Percentiles rank a stretch among this genome's conserved stretches.
phyloP scores from a whole-genome alignment of 805 yeast genomes.

The Metahyphopichia silvanorum region DNA sequence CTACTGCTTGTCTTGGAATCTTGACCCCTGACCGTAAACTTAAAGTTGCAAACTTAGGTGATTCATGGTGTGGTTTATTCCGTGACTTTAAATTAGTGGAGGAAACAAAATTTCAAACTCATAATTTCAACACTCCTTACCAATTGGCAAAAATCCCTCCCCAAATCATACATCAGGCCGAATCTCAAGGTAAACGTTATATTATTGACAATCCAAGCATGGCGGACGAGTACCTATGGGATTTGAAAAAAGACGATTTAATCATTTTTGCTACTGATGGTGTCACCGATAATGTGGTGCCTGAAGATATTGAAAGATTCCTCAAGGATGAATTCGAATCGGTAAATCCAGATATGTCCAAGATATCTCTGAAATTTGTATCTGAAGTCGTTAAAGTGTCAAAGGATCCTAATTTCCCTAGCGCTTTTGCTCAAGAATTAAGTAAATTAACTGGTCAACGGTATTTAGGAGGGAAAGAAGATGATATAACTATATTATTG shows the following conservation, averaged over 20 bases:
- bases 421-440: slow-evolving; percentile 83
- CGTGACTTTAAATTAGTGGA: slow-evolving; percentile 58
- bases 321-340: slow-evolving; percentile 52
- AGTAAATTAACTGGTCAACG: slow-evolving; percentile 61
- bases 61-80: slow-evolving; percentile 90
- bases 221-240: slow-evolving; percentile 65
- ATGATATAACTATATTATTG: slow-evolving; percentile 84
- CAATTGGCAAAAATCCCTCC: slow-evolving; percentile 85
- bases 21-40: slow-evolving; percentile 55
- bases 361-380: slow-evolving; percentile 56
- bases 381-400: slow-evolving; percentile 65
- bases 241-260: slow-evolving; percentile 68
- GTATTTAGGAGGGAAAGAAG: slow-evolving; percentile 91
- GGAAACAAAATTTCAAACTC: slow-evolving; percentile 76
- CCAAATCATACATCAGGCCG: slow-evolving; percentile 51
- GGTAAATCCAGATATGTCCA: slow-evolving; percentile 35
- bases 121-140: slow-evolving; percentile 87
- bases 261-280: slow-evolving; percentile 92
- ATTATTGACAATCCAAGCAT: slow-evolving; percentile 68
- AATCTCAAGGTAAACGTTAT: slow-evolving; percentile 54
- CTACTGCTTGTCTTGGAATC: slow-evolving; percentile 86
- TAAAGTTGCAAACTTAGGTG: slow-evolving; percentile 81
- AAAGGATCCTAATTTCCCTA: slow-evolving; percentile 68
- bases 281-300: slow-evolving; percentile 77
- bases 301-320: slow-evolving; percentile 67